A percentile compares a stretch with the other conserved stretches of the same genome.
Conservation (phyloP, 116 monocot genomes). For the Papilionanthe hybrid region DNA sequence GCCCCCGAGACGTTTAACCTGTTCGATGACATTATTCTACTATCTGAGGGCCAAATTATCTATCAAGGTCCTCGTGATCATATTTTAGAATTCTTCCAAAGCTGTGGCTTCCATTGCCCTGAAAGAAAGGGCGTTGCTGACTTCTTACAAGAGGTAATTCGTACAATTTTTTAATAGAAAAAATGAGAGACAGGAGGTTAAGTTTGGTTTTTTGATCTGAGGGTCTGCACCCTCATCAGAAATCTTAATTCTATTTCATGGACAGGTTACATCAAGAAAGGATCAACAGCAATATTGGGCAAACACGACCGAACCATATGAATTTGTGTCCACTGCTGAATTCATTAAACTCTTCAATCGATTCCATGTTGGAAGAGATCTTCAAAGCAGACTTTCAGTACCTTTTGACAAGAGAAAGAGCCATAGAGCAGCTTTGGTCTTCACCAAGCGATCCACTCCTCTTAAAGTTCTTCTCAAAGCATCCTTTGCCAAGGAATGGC, state of each 20-base stretch:
- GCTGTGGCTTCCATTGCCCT: slow-evolving; percentile 57
- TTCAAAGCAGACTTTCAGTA: slow-evolving; percentile 32
- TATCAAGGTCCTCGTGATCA: slow-evolving; percentile 69
- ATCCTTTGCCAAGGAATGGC: slow-evolving; percentile 60
- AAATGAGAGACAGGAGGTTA: no score
- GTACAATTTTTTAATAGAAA: not conserved
- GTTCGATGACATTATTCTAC: slow-evolving; percentile 61
- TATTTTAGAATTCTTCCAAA: slow-evolving; percentile 57
- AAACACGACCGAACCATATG: slow-evolving; percentile 34
- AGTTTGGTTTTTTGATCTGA: not conserved
- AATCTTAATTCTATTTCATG: not conserved
- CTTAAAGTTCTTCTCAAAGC: slow-evolving; percentile 42
- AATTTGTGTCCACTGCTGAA: slow-evolving; percentile 39
- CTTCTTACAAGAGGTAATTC: slow-evolving; percentile 52
- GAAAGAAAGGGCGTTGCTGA: slow-evolving; percentile 51
- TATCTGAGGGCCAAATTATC: slow-evolving; percentile 66
- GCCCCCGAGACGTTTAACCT: slow-evolving; percentile 70
- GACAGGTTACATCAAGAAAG: slow-evolving; percentile 70
- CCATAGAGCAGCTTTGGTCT: slow-evolving; percentile 55
- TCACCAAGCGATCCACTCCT: slow-evolving; percentile 31
- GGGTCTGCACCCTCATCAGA: not conserved
- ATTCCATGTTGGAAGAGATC: slow-evolving; percentile 43
- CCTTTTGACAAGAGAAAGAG: slow-evolving; percentile 50
- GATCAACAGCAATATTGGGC: slow-evolving; percentile 78
- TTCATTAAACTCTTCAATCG: slow-evolving; percentile 37